These are phyloP conservation scores for Davidsoniella australis DNA, from an alignment of 2,329 filamentous ascomycete genomes.

Conservation along the genomic window DNA sequence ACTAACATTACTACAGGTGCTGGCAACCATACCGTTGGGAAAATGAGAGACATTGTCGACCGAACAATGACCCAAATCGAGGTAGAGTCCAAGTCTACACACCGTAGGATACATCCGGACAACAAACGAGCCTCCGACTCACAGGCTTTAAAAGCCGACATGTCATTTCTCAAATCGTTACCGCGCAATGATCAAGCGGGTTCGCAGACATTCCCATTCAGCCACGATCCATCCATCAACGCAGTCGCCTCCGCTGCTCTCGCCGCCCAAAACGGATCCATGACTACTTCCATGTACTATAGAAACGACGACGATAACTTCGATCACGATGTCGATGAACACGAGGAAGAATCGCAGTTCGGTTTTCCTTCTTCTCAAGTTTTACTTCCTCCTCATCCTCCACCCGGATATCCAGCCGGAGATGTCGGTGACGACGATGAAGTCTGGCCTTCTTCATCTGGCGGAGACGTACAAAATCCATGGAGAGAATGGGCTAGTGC, in stretches of 20 bases:
- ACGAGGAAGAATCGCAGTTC: slow-evolving; percentile 1
- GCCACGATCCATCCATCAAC: not conserved
- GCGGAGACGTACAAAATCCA: not conserved
- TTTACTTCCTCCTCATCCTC: slow-evolving; percentile 5
- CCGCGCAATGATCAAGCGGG: not conserved
- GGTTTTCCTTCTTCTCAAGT: slow-evolving; percentile 8
- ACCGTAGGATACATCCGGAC: not conserved
- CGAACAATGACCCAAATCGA: slow-evolving; percentile 36
- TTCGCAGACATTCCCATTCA: not conserved
- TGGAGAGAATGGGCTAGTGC: slow-evolving; percentile 10
- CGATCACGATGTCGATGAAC: not conserved
- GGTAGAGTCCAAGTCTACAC: not conserved
- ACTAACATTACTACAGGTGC: slow-evolving; percentile 24
- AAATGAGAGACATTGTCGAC: slow-evolving; percentile 32
- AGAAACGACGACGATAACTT: not conserved
- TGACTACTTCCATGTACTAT: not conserved
- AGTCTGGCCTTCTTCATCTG: not conserved
- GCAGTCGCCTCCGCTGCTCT: not conserved
- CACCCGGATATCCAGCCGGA: not conserved
- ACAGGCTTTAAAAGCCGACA: not conserved
- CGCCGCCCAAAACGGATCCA: not conserved
- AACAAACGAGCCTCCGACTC: not conserved
- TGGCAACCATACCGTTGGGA: slow-evolving; percentile 25
- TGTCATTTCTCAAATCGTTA: slow-evolving; percentile 4
- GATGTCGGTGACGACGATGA: slow-evolving; percentile 4